Base-by-base conservation (phyloP, 352 stramenopile genomes). In the Phytophthora hybrid region DNA sequence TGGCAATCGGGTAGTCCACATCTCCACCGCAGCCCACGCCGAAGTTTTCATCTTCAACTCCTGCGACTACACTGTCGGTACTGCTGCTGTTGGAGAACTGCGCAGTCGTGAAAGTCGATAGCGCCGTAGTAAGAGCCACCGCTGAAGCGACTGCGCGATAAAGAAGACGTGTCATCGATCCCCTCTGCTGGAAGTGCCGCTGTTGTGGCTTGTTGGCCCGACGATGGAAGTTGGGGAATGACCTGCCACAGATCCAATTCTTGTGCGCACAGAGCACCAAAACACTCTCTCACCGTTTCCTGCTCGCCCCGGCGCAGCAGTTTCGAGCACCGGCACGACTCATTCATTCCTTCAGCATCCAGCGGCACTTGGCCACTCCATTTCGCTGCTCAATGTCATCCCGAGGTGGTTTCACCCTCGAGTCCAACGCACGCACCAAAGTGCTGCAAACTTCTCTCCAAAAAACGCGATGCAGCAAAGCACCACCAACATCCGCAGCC, bases 1-100 rank as follows among this genome's bases (percentile, higher is more conserved):
- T 80, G 18, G 59, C 19, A 14, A 32, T 66, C 10, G 78, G 69
- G 46, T 87, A 89, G 3, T 66, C 29, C 5, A 55, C 59, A 23
- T 58, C 60, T 4, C 47, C 49, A 41, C 55, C 59, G 63, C 82
- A 90, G 6, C 83, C 82, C 14, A 86, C 80, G 6, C 66, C 70
- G 19, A 86, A 69, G 31, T 67, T 39, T 26, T 69, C 53, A 18
- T 75, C 46, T 59, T 81, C 70, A 32, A 73, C 55, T 10, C 74
- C 74, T 4, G 65, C 51, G 47, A 13, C 58, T 2, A 59, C 19
- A 58, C 18, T 57, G 61, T 44, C 53, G 2, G 5, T 73, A 58
- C 51, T 62, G 47, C 57, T 79, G 44, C 49, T 72, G 39, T 73
- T 76, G 56, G 58, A 70, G 49, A 59, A 57, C 46, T 71, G 61